These are phyloP conservation scores for Aureobasidium sp. DNA, from an alignment of 2,329 filamentous ascomycete genomes.

Conservation along the genomic window DNA sequence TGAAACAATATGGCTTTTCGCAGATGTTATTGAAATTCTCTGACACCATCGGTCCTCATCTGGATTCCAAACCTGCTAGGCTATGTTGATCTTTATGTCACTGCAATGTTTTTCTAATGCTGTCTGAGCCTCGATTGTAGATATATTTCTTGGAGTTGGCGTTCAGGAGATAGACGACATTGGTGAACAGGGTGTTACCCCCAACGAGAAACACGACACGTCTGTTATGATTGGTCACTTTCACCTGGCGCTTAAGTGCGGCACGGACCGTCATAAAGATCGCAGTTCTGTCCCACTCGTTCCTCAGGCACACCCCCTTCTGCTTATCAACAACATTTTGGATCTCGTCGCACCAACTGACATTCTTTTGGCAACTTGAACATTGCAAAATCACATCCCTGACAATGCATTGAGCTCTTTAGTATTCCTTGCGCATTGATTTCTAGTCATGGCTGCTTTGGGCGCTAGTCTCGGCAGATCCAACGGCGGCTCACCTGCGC, in stretches of 20 bases:
- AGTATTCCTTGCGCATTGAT: not conserved
- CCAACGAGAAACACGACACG: not conserved
- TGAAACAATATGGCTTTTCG: too few species aligned
- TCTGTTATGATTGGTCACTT: not conserved
- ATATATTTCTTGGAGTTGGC: too few species aligned
- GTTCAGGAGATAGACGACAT: not conserved
- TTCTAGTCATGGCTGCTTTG: not conserved
- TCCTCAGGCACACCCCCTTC: not conserved
- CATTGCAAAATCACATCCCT: too few species aligned
- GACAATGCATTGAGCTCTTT: not conserved
- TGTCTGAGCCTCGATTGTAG: too few species aligned
- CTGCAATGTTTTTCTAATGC: too few species aligned
- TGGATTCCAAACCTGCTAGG: too few species aligned
- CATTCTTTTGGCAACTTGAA: not conserved
- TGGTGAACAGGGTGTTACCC: not conserved
- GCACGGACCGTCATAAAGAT: not conserved
- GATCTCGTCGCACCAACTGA: too few species aligned
- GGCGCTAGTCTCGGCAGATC: not conserved
- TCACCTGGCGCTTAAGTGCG: not conserved
- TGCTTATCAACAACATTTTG: not conserved
- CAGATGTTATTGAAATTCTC: too few species aligned
- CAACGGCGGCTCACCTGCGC: conserved; percentile 4
- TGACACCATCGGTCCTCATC: too few species aligned
- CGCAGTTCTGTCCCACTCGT: not conserved
- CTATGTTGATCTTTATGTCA: too few species aligned